Evolutionary conservation across 176 grass and related monocot genomes (phyloP).

Genomic region (Rhynchospora tenuis): DNA sequence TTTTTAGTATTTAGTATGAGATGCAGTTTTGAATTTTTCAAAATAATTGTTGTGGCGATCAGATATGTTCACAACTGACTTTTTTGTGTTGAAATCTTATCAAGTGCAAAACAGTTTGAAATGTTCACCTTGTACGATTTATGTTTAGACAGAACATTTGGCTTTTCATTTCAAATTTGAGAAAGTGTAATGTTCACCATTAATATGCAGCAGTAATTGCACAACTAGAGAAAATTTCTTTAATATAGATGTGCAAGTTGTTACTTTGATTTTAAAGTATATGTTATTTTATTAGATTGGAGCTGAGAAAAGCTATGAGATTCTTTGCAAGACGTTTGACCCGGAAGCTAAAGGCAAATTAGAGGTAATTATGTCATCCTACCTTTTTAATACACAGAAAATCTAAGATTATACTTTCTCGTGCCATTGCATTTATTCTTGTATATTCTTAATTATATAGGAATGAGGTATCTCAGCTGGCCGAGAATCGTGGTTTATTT

Average conservation of each 20-base stretch:
- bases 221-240: neutral
- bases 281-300: conserved; percentile 38
- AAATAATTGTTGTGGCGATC: neutral
- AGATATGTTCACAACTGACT: neutral
- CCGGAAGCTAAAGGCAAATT: conserved; percentile 66
- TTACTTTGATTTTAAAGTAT: neutral
- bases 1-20: too few species aligned
- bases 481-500: neutral
- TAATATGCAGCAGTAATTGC: neutral
- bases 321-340: conserved; percentile 74
- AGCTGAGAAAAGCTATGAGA: conserved; percentile 66
- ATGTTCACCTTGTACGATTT: neutral
- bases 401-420: neutral
- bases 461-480: neutral
- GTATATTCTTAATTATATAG: neutral
- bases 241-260: neutral
- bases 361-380: conserved; percentile 39
- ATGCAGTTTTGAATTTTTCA: neutral
- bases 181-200: neutral
- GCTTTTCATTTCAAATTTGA: neutral
- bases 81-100: neutral
- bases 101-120: neutral
- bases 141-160: neutral
- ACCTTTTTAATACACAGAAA: conserved; percentile 2
- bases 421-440: neutral